phyloP scores from a whole-genome alignment of 139 green algal genomes.

The Chlorella sorokiniana region DNA sequence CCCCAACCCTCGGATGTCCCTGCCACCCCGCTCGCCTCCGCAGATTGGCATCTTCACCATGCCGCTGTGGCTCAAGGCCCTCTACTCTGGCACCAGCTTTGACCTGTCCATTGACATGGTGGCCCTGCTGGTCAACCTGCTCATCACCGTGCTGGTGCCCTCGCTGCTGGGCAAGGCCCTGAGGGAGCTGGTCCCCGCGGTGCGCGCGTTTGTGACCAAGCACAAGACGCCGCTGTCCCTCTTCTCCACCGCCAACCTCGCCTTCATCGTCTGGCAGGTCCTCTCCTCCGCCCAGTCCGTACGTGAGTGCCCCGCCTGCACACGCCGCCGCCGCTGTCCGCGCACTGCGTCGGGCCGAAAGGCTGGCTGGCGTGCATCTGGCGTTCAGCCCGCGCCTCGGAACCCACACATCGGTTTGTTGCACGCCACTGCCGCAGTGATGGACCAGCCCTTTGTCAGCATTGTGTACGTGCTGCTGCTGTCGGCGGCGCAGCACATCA shows the following conservation, averaged over 20 bases:
- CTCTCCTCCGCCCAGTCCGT: slow-evolving; percentile 45
- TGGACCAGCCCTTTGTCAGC: slow-evolving; percentile 47
- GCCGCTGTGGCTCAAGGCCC: slow-evolving; percentile 62
- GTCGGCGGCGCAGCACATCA: slow-evolving; percentile 54
- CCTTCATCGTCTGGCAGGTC: slow-evolving; percentile 74
- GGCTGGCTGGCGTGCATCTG: neutral
- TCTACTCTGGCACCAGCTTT: slow-evolving; percentile 42
- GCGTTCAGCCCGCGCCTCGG: no score
- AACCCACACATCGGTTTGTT: no score
- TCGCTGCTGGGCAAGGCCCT: slow-evolving; percentile 47
- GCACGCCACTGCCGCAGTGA: slow-evolving; percentile 28
- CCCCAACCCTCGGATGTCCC: neutral
- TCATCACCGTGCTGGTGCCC: slow-evolving; percentile 66
- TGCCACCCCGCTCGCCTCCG: neutral
- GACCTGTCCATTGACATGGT: slow-evolving; percentile 53
- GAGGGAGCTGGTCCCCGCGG: neutral
- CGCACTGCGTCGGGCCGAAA: neutral
- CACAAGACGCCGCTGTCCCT: neutral
- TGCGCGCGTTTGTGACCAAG: slow-evolving; percentile 21
- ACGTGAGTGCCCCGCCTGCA: neutral
- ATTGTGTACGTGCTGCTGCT: slow-evolving; percentile 67
- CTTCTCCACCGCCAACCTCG: slow-evolving; percentile 28
- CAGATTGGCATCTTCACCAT: slow-evolving; percentile 70
- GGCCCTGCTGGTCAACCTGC: slow-evolving; percentile 80
- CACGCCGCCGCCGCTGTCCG: neutral